Evolutionary conservation across 352 stramenopile genomes (phyloP), one percentile per base, ranked within the genome.

Genomic region (Globisporangium viniferum): DNA sequence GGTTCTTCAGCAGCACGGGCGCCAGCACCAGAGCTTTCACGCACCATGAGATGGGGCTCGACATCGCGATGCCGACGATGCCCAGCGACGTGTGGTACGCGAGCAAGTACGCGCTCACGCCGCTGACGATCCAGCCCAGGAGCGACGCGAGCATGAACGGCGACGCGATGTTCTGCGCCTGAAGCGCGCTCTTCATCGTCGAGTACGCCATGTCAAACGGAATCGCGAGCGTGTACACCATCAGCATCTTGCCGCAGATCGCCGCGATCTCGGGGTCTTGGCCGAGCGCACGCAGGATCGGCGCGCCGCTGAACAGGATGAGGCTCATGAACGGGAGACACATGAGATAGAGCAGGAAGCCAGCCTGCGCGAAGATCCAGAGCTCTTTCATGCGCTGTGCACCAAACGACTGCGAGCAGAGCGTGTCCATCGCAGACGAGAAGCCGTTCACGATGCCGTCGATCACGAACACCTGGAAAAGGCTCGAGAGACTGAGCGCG

Each of bases 351-450:
- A 73, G 35, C 18, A 85, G 1, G 3, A 82, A 24, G 1, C 70
- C 78, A 0, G 80, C 75, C 58, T 89, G 80, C 0, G 63, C 70
- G 35, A 77, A 82, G 6, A 87, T 29, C 49, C 80, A 83, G n/a
- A 87, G 39, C 64, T 89, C 76, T 2, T 59, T 46, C 7, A 64
- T 61, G 29, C 75, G 72, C 12, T 76, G 73, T 2, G 62, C 76
- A 5, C 79, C 78, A 31, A 71, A 77, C 4, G 73, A 70, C 48
- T 89, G 78, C 12, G 75, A 75, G 36, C 73, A 81, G 20, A 82
- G 54, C 20, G 76, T 86, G 57, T 82, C 73, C 35, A 85, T 58
- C 0, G 71, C 73, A 7, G 66, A 69, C 2, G 66, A 68, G 9
- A 76, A 64, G 6, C 77, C 78, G 53, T 73, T 68, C 4, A 73